Percentiles rank a stretch among this genome's conserved stretches.
Conservation (phyloP, 1,139 yeast species). For the Yamadazyma dushanensis region DNA sequence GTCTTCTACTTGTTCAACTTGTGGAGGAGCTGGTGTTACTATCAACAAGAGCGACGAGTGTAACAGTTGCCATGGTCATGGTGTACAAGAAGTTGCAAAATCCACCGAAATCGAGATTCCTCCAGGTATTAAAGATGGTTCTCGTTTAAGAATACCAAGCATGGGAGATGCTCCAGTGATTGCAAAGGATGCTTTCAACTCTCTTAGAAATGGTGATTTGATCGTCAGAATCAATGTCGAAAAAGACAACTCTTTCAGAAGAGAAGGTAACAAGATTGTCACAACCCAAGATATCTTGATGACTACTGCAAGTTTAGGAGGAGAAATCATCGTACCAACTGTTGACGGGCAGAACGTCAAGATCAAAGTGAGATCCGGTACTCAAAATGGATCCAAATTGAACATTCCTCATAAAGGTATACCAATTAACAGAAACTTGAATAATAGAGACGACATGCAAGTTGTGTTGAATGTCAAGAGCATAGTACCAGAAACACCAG, state of each 20-base stretch:
- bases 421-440: slow-evolving; percentile 59
- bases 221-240: slow-evolving; percentile 76
- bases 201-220: slow-evolving; percentile 79
- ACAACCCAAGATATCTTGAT: slow-evolving; percentile 71
- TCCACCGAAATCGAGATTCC: slow-evolving; percentile 82
- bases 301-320: slow-evolving; percentile 97
- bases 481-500: slow-evolving; percentile 75
- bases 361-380: slow-evolving; percentile 82
- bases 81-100: slow-evolving; percentile 70
- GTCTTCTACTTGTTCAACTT: slow-evolving; percentile 87
- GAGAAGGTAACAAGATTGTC: slow-evolving; percentile 65
- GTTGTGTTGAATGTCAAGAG: slow-evolving; percentile 74
- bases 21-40: slow-evolving; percentile 87
- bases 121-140: slow-evolving; percentile 84
- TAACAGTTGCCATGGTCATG: slow-evolving; percentile 82
- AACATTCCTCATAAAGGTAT: slow-evolving; percentile 88
- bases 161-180: slow-evolving; percentile 89
- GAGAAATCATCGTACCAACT: slow-evolving; percentile 84
- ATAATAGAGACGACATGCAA: slow-evolving; percentile 77
- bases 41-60: slow-evolving; percentile 74
- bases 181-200: slow-evolving; percentile 64
- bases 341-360: slow-evolving; percentile 74
- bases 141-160: slow-evolving; percentile 78
- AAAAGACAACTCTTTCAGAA: slow-evolving; percentile 68
- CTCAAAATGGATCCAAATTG: slow-evolving; percentile 73